A percentile compares a stretch with the other conserved stretches of the same genome.
Conservation (phyloP, 257 asterid species). For the Solanum medicagineum region DNA sequence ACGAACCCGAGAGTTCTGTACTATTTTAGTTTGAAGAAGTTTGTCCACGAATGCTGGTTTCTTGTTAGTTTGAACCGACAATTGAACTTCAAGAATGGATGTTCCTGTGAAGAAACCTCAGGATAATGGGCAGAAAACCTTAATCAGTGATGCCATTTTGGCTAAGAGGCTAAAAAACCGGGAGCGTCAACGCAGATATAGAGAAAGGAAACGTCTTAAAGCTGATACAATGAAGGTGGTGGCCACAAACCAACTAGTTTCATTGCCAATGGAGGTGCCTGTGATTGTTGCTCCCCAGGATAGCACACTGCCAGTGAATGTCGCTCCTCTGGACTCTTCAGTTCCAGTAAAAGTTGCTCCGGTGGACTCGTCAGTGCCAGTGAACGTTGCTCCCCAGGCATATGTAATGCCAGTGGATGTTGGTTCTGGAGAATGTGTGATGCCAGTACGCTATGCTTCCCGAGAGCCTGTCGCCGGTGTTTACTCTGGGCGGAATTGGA, state of each 20-base stretch:
- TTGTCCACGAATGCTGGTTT: not conserved
- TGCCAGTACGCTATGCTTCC: not conserved
- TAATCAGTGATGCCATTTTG: conserved; percentile 34
- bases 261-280: conserved; percentile 23
- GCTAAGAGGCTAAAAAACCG: conserved; percentile 74
- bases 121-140: conserved; percentile 24
- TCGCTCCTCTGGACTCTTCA: conserved; percentile 6
- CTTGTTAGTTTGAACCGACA: not conserved
- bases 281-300: conserved; percentile 20
- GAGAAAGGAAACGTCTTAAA: conserved; percentile 81
- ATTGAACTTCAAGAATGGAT: conserved; percentile 21
- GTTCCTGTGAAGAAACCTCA: conserved; percentile 26
- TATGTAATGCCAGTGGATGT: conserved; percentile 11
- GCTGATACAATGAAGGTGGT: conserved; percentile 19
- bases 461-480: conserved; percentile 43
- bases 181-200: conserved; percentile 84
- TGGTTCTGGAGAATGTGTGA: conserved; percentile 9
- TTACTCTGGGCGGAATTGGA: conserved; percentile 69
- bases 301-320: conserved; percentile 1
- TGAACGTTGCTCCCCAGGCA: conserved; percentile 11
- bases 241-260: conserved; percentile 15
- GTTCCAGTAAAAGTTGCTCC: not conserved
- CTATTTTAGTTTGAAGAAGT: not conserved
- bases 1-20: not conserved
- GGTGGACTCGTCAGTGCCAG: conserved; percentile 17